Conservation (phyloP, 2,329 filamentous ascomycete species). For the Colletotrichum abscissum region DNA sequence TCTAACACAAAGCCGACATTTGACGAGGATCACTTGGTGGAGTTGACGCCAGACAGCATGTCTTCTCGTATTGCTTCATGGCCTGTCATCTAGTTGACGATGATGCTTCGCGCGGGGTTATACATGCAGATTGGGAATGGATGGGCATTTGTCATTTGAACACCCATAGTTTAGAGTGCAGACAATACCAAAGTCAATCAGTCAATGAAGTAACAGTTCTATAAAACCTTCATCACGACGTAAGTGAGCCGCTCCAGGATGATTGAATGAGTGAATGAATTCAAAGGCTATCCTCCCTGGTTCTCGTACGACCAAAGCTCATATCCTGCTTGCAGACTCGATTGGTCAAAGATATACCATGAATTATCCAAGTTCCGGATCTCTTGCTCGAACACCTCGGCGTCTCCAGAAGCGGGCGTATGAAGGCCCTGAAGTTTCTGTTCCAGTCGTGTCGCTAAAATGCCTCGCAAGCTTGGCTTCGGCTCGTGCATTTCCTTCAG, state of each 20-base stretch:
- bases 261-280: background rate
- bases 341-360: constrained; percentile 43
- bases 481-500: constrained; percentile 44
- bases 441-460: constrained; percentile 41
- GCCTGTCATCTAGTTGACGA: constrained; percentile 18
- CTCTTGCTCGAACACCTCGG: constrained; percentile 26
- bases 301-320: constrained; percentile 35
- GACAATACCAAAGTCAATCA: background rate
- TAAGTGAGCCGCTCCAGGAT: background rate
- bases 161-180: background rate
- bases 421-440: constrained; percentile 41
- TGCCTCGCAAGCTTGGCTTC: constrained; percentile 39
- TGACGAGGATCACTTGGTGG: constrained; percentile 24
- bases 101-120: background rate
- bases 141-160: background rate
- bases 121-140: background rate
- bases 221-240: background rate
- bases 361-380: constrained; percentile 37
- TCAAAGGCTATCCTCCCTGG: constrained; percentile 1
- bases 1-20: constrained; percentile 23
- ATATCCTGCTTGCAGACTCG: constrained; percentile 39
- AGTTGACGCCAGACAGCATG: constrained; percentile 38
- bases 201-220: background rate
- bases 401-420: constrained; percentile 37
- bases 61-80: constrained; percentile 34